Evolutionary conservation across 139 green algal species (phyloP), one percentile per base, ranked within the genome.

Genomic region (Dunaliella primolecta): DNA sequence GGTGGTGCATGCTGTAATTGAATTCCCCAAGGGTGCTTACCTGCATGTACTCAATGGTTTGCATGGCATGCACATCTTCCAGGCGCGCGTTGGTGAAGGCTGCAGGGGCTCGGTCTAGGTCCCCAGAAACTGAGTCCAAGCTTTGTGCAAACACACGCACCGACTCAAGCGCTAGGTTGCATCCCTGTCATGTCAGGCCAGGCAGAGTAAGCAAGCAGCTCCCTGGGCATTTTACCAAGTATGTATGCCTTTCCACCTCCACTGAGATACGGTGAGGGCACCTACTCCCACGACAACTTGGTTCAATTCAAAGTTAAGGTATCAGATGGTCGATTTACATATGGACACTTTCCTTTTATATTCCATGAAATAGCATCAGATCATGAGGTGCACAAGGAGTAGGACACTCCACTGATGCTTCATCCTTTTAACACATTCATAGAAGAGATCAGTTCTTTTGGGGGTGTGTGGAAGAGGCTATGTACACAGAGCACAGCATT

Each of bases 111-210:
- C 33, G 71, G 23, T 64, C 83, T 29, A 86, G 29, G 0, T 30
- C 37, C 7, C 46, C 46, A 7, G 7, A 7, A 0, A 36, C 36
- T 2, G 29, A 25, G 27, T 85, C 64, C 34, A 86, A 74, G 21
- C 55, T 35, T 37, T 86, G 23, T 24, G 36, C 75, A 37, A 86
- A 86, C 83, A 86, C 83, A 3, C 83, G 74, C 83, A 82, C 83
- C 27, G 72, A 82, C 83, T 86, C 83, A 29, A 86, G 75, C 27
- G 83, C 83, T 2, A 82, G 11, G 36, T 86, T 86, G 74, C 74
- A 82, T 36, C 83, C 78, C 78, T 82, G n/a, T n/a, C 72, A 46
- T 55, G 11, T 29, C 38, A 57, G 31, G 76, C n/a, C 7, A 32
- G n/a, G 30, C 33, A n/a, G 15, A 29, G 30, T 21, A 7, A 27